Evolutionary conservation across 169 alveolate species (phyloP), one percentile per base, ranked within the genome.

Genomic region (Plasmodium coatneyi): DNA sequence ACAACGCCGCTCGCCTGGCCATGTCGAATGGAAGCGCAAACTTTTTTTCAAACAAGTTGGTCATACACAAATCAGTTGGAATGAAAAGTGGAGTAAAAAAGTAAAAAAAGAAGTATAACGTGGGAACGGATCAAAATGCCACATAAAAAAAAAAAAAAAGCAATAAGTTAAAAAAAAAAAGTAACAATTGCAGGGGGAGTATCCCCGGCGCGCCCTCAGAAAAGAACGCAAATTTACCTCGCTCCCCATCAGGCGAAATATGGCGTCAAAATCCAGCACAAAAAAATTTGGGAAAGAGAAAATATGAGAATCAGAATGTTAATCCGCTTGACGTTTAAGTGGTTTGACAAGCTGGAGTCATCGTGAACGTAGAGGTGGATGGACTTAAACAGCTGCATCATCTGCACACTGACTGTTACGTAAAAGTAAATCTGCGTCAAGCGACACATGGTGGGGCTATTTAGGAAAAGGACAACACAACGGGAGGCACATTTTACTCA

Each of bases 371-470:
- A 84, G 25, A 84, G 25, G 39, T 84, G 92, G 6, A 84, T 84
- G 0, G 92, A 84, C n/a, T 84, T 84, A 66, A 84, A 84, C 10
- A 84, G 52, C 60, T 84, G 92, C 32, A 84, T 72, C 92, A 84
- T 84, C 43, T 84, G 92, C 9, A 84, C 22, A 30, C 80, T 49
- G 19, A 84, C n/a, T n/a, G n/a, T n/a, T n/a, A n/a, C n/a, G n/a
- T n/a, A n/a, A n/a, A n/a, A n/a, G n/a, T n/a, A n/a, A n/a, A 84
- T 46, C 60, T 84, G 92, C 2, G 92, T 84, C 56, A 84, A 84
- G 39, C 92, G 46, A 9, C 72, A 84, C 81, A 74, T 84, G 1
- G 36, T 16, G 25, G 19, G 49, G 19, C 84, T 36, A 32, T 84
- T 84, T 49, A 84, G 56, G 14, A 84, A 72, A 41, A 84, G 79